These are phyloP conservation scores for Ramaria rubella DNA, from an alignment of 768 basidiomycete genomes.

Conservation along the genomic window DNA sequence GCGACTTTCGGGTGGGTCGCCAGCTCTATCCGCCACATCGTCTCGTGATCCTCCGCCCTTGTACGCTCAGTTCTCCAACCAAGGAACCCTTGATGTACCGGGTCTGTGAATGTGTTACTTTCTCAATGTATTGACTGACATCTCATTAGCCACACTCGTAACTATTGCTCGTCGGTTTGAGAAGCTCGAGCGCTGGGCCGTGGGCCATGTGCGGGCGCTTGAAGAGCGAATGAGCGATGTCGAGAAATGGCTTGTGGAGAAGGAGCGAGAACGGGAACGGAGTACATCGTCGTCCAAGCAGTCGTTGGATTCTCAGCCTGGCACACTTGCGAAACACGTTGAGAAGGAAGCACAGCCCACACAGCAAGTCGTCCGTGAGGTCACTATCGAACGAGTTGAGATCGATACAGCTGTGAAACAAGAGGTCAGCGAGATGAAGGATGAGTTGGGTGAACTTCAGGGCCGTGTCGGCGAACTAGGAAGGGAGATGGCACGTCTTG, in stretches of 20 bases:
- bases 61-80: slow-evolving; percentile 68
- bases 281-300: slow-evolving; percentile 10
- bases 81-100: slow-evolving; percentile 69
- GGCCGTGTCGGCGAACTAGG: slow-evolving; percentile 70
- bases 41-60: slow-evolving; percentile 59
- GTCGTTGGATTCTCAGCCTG: background rate
- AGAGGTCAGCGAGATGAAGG: slow-evolving; percentile 50
- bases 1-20: slow-evolving; percentile 53
- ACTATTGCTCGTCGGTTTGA: slow-evolving; percentile 76
- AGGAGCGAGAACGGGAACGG: slow-evolving; percentile 62
- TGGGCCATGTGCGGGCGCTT: slow-evolving; percentile 81
- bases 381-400: slow-evolving; percentile 12
- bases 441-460: slow-evolving; percentile 67
- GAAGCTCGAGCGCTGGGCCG: slow-evolving; percentile 86
- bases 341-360: background rate
- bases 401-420: slow-evolving; percentile 25
- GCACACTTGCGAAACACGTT: background rate
- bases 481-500: slow-evolving; percentile 72
- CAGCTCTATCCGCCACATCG: slow-evolving; percentile 38
- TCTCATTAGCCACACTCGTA: slow-evolving; percentile 50
- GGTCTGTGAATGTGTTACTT: background rate
- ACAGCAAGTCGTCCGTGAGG: slow-evolving; percentile 13
- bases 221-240: slow-evolving; percentile 90
- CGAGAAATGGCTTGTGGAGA: slow-evolving; percentile 84
- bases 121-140: background rate